Base-by-base conservation (phyloP, 2,329 filamentous ascomycete species). In the Beauveria medogensis region DNA sequence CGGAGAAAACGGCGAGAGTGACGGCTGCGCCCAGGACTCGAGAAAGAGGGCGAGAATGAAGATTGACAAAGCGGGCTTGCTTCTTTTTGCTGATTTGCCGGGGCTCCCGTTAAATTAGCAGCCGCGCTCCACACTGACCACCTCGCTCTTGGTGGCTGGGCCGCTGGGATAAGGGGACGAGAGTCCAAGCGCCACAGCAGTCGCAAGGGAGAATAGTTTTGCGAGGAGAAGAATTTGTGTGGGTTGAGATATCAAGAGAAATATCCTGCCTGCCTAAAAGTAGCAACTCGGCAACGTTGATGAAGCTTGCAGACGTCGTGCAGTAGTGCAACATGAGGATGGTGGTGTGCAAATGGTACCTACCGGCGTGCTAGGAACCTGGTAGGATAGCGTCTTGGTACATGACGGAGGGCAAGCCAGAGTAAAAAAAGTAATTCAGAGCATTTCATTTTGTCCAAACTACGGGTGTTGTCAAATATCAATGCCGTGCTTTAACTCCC, bases 181-280 rank as follows among this genome's bases (percentile, higher is more conserved):
- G 56, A 40, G 56, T 59, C 56, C 56, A 59, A 59, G 56, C 56
- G 48, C 46, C 56, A 46, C 56, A 26, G 47, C 30, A 41, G 56
- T 9, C 47, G 24, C 24, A 20, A 16, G 10, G 41, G 44, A 41
- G 30, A 22, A 6, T 20, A 22, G 12, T 26, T 24, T 47, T 47
- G 20, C 6, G 20, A 26, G 20, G 9, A 47, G 9, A 34, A 14
- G 12, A 34, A 16, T 16, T 16, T 47, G 22, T 6, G 4, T 54
- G 26, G 9, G 20, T 16, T 18, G 6, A 37, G 22, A 18, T 34
- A 3, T 2, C 2, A 37, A 14, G 30, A 7, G 37, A 30, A 16
- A 52, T 37, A 4, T 20, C 2, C 28, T 37, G 14, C 4, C 34
- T 37, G 34, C 12, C 34, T 16, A 14, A 37, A 14, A 37, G 14